Conservation (phyloP, 169 alveolate species). For the Cryptosporidium baileyi region DNA sequence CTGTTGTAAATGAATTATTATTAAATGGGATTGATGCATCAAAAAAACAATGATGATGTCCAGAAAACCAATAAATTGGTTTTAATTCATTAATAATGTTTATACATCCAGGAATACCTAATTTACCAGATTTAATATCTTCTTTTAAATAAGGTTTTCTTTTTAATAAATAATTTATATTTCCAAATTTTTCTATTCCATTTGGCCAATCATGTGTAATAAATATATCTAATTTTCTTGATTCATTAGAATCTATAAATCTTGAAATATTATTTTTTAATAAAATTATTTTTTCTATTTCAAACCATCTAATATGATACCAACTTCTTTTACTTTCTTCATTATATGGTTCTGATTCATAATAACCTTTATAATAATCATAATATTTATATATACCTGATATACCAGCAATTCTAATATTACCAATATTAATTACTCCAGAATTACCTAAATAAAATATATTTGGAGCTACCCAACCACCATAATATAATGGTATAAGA, state of each 20-base stretch:
- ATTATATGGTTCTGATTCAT: slow-evolving; percentile 87
- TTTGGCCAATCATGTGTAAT: slow-evolving; percentile 97
- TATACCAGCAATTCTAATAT: slow-evolving; percentile 92
- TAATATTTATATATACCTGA: slow-evolving; percentile 91
- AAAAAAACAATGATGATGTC: slow-evolving; percentile 82
- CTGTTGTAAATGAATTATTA: slow-evolving; percentile 4
- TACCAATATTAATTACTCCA: slow-evolving; percentile 88
- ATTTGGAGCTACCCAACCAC: slow-evolving; percentile 99
- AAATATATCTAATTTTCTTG: slow-evolving; percentile 84
- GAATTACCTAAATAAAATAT: slow-evolving; percentile 94
- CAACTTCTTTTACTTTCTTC: slow-evolving; percentile 85
- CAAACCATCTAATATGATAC: slow-evolving; percentile 90
- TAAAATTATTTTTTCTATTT: slow-evolving; percentile 82
- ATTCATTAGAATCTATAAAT: slow-evolving; percentile 1
- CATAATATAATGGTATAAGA: slow-evolving; percentile 90
- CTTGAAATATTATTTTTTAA: slow-evolving; percentile 71
- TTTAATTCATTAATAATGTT: slow-evolving; percentile 69
- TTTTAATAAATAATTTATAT: slow-evolving; percentile 78
- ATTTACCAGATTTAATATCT: slow-evolving; percentile 66
- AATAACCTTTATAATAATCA: slow-evolving; percentile 85
- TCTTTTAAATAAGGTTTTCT: slow-evolving; percentile 80
- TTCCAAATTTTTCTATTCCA: slow-evolving; percentile 84
- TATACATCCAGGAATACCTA: slow-evolving; percentile 74
- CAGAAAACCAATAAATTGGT: slow-evolving; percentile 82
- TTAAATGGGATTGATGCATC: slow-evolving; percentile 69